Evolutionary conservation across 345 rosid species (phyloP).

Genomic region (Eucalyptus erythrocorys): DNA sequence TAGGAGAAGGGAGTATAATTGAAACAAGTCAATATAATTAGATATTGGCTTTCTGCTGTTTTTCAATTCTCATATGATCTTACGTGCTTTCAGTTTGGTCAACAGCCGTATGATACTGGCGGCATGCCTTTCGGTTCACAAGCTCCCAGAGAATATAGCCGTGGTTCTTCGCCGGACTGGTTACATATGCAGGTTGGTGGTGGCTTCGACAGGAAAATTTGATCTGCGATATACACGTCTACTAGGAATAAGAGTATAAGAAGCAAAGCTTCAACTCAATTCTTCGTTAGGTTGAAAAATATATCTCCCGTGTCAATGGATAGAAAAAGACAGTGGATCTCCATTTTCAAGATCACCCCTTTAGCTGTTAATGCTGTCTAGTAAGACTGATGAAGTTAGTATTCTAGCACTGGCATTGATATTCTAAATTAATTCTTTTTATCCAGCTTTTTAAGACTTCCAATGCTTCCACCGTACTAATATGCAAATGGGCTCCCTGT

Average conservation of each 20-base stretch:
- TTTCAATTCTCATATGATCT: neutral
- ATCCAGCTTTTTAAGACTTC: neutral
- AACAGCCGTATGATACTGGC: conserved; percentile 42
- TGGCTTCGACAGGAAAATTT: conserved; percentile 52
- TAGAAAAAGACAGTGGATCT: neutral
- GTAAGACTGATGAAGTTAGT: neutral
- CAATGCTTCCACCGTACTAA: neutral
- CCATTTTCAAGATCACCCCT: neutral
- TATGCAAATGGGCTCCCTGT: neutral
- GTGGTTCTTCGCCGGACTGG: conserved; percentile 76
- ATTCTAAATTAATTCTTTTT: neutral
- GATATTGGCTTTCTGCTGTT: neutral
- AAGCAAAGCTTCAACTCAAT: neutral
- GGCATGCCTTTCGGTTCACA: conserved; percentile 56
- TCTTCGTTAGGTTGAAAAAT: neutral
- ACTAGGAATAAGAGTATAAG: conserved; percentile 17
- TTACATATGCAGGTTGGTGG: conserved; percentile 83
- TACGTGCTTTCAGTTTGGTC: conserved; percentile 40
- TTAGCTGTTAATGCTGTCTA: neutral
- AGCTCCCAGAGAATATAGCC: conserved; percentile 47
- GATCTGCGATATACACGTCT: neutral
- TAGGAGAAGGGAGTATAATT: neutral
- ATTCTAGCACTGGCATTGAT: neutral
- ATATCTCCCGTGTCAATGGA: neutral
- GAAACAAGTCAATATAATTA: neutral